Base-by-base conservation (phyloP, 768 basidiomycete genomes). In the Amanita exitialis region DNA sequence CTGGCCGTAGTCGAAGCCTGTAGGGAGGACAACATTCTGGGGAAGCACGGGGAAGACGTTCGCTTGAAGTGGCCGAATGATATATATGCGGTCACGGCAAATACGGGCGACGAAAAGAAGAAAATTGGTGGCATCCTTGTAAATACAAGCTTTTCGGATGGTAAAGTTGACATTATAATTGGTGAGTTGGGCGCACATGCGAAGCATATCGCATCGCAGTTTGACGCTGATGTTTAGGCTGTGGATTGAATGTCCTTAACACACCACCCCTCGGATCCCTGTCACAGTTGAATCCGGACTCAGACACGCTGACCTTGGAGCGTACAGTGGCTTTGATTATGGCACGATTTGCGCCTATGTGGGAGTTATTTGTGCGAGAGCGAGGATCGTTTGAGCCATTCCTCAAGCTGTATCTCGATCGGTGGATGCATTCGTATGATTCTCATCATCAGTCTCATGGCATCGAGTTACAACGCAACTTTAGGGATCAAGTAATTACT, bases 11-110 rank as follows among this genome's bases (percentile, higher is more conserved):
- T 83, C 15, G 86, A 93, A 57, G 92, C 86, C 1, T 90, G 89
- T 57, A 76, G 83, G 44, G 75, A 81, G 2, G 67, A 69, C 1
- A 68, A 58, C 8, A 73, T 83, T n/a, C 70, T 84, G 0, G 79
- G 74, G 54, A 71, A 68, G 46, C 60, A 59, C 13, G 82, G 79
- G 10, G 67, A 78, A 2, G 71, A 72, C 12, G 77, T 96, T 9
- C 74, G 82, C 36, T 69, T 98, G 21, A 98, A 97, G 64, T 98
- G 96, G 96, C 96, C 95, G 16, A 98, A 98, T 60, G 96, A 98
- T 58, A 70, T 99, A 3, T 97, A 97, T 59, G 86, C 82, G 1
- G 73, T 81, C 36, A 70, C 74, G 36, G 79, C 70, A 30, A 67
- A 64, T 3, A 69, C 63, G 2, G 70, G 69, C 4, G 69, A 68